These are phyloP conservation scores for Eimeria necatrix DNA, from an alignment of 169 alveolate genomes.

Conservation along the genomic window DNA sequence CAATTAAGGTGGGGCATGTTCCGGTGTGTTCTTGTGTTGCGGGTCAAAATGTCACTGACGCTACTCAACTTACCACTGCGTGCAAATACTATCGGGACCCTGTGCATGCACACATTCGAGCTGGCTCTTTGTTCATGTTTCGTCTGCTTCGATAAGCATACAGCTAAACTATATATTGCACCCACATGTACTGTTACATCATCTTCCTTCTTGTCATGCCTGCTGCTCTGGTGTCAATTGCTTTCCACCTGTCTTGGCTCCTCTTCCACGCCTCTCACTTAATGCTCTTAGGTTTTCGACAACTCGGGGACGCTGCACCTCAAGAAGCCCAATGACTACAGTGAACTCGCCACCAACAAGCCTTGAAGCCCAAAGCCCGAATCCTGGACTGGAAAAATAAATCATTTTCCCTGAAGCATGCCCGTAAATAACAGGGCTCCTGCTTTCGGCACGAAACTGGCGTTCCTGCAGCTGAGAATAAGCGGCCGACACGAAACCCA, in stretches of 20 bases:
- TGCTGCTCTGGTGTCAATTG: too few species aligned
- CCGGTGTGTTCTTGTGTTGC: background rate
- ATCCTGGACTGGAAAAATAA: background rate
- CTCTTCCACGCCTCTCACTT: too few species aligned
- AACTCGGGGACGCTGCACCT: constrained; percentile 68
- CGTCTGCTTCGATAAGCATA: background rate
- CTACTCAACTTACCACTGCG: background rate
- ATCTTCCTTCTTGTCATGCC: too few species aligned
- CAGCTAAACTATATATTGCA: background rate
- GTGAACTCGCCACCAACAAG: constrained; percentile 11
- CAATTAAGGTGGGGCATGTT: constrained; percentile 40
- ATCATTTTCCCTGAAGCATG: background rate
- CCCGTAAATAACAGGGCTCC: background rate
- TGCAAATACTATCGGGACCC: background rate
- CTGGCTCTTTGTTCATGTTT: too few species aligned
- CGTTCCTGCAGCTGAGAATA: background rate
- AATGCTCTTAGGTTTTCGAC: constrained; percentile 36
- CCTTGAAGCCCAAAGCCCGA: constrained; percentile 27
- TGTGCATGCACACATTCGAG: background rate
- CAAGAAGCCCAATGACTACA: constrained; percentile 39
- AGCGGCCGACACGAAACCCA: too few species aligned
- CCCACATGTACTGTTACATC: background rate
- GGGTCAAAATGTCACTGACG: background rate
- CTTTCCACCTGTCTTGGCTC: too few species aligned
- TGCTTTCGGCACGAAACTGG: background rate